Evolutionary conservation across 495 filamentous ascomycete genomes (phyloP).

Genomic region (Penicillium manginii): DNA sequence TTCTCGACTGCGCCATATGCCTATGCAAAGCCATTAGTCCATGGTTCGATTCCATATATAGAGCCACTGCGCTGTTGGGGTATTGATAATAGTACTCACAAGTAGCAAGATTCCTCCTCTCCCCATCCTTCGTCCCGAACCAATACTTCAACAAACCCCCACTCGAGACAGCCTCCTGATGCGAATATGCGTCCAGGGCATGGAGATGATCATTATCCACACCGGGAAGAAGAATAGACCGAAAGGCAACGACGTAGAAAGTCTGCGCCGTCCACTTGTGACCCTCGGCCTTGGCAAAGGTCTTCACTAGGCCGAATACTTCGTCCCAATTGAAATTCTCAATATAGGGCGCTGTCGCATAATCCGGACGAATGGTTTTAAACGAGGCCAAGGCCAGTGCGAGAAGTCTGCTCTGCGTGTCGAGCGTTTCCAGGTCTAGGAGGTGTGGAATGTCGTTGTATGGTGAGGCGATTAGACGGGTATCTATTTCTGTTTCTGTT

Average conservation of each 20-base stretch:
- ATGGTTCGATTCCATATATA: no score
- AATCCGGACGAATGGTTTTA: slow-evolving; percentile 64
- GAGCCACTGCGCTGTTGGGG: no score
- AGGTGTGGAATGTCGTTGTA: slow-evolving; percentile 71
- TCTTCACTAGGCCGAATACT: slow-evolving; percentile 58
- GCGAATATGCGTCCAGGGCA: slow-evolving; percentile 71
- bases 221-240: slow-evolving; percentile 65
- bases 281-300: slow-evolving; percentile 40
- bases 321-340: slow-evolving; percentile 79
- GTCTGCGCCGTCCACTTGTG: slow-evolving; percentile 62
- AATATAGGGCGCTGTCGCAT: slow-evolving; percentile 74
- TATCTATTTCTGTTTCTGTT: slow-evolving; percentile 20
- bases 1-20: slow-evolving; percentile 69
- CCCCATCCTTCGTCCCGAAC: slow-evolving; percentile 70
- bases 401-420: slow-evolving; percentile 66
- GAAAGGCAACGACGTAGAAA: slow-evolving; percentile 85
- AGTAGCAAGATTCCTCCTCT: slow-evolving; percentile 72
- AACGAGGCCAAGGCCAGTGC: slow-evolving; percentile 69
- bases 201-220: slow-evolving; percentile 65
- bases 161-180: slow-evolving; percentile 73
- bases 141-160: slow-evolving; percentile 92
- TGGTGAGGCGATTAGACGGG: slow-evolving; percentile 67
- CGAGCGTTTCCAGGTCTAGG: slow-evolving; percentile 68
- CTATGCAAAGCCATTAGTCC: slow-evolving; percentile 20
- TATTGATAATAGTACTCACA: slow-evolving; percentile 58